These are phyloP conservation scores for Plectranthus barbatus DNA, from an alignment of 257 asterid species.

Conservation along the genomic window DNA sequence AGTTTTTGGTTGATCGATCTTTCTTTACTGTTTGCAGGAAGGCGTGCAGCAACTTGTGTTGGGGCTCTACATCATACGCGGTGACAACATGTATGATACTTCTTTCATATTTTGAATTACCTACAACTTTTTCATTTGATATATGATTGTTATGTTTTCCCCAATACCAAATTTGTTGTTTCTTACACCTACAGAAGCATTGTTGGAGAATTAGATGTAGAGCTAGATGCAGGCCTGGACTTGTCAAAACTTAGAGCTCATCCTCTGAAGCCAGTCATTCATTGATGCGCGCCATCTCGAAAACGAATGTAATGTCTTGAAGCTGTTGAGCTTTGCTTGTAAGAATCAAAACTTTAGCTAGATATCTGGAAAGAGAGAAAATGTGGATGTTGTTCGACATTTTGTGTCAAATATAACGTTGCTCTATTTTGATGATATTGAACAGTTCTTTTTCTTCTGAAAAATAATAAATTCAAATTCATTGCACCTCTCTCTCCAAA, in stretches of 20 bases:
- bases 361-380: background rate
- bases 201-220: conserved; percentile 92
- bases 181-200: conserved; percentile 53
- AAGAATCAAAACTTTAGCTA: conserved; percentile 4
- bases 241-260: conserved; percentile 86
- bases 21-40: conserved; percentile 48
- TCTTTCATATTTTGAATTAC: background rate
- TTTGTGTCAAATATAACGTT: conserved; percentile 13
- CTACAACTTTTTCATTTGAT: background rate
- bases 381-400: background rate
- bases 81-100: conserved; percentile 80
- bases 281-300: conserved; percentile 32
- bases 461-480: too few species aligned
- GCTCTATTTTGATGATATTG: background rate
- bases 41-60: conserved; percentile 97
- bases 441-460: too few species aligned
- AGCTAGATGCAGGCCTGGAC: conserved; percentile 84
- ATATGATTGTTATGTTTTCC: background rate
- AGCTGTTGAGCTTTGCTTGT: conserved; percentile 18
- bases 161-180: background rate
- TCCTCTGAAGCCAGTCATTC: conserved; percentile 90
- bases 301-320: conserved; percentile 9
- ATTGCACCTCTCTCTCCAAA: too few species aligned
- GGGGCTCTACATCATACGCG: conserved; percentile 97
- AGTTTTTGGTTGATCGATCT: too few species aligned